These are phyloP conservation scores for Saturnispora halmiae DNA, from an alignment of 805 yeast genomes.

Conservation along the genomic window DNA sequence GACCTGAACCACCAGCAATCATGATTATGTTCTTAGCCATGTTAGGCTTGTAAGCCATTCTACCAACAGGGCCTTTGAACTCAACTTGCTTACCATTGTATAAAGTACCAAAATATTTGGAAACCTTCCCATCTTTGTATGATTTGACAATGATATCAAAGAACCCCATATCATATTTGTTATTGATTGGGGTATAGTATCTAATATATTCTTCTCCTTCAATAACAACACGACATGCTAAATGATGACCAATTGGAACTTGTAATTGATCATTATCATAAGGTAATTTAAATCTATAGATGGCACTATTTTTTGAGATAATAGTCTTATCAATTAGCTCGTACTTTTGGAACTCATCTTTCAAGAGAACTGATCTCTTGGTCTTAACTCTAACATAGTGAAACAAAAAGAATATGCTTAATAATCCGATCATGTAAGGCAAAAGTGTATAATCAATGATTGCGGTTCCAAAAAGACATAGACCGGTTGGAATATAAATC, in stretches of 20 bases:
- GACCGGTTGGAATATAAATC: slow-evolving; percentile 56
- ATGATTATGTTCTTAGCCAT: slow-evolving; percentile 56
- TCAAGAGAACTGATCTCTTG: slow-evolving; percentile 34
- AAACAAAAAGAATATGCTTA: slow-evolving; percentile 31
- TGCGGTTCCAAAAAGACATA: slow-evolving; percentile 51
- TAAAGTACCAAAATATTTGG: slow-evolving; percentile 56
- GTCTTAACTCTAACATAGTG: slow-evolving; percentile 31
- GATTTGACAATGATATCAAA: slow-evolving; percentile 73
- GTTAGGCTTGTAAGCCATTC: slow-evolving; percentile 49
- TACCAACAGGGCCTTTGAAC: slow-evolving; percentile 75
- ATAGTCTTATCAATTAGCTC: slow-evolving; percentile 70
- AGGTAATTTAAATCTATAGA: slow-evolving; percentile 60
- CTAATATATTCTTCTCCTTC: slow-evolving; percentile 49
- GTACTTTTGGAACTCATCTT: slow-evolving; percentile 50
- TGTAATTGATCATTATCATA: slow-evolving; percentile 52
- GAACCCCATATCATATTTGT: slow-evolving; percentile 60
- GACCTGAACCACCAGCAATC: slow-evolving; percentile 83
- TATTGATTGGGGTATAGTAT: slow-evolving; percentile 70
- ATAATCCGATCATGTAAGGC: slow-evolving; percentile 35
- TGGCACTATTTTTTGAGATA: slow-evolving; percentile 60
- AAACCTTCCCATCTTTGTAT: slow-evolving; percentile 61
- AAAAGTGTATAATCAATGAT: slow-evolving; percentile 43
- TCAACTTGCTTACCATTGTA: slow-evolving; percentile 56
- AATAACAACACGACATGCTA: slow-evolving; percentile 44
- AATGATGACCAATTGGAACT: slow-evolving; percentile 68